Percentiles rank a stretch among this genome's conserved stretches.
phyloP scores from a whole-genome alignment of 1,284 basidiomycete genomes.

The Neolentinus lepideus region DNA sequence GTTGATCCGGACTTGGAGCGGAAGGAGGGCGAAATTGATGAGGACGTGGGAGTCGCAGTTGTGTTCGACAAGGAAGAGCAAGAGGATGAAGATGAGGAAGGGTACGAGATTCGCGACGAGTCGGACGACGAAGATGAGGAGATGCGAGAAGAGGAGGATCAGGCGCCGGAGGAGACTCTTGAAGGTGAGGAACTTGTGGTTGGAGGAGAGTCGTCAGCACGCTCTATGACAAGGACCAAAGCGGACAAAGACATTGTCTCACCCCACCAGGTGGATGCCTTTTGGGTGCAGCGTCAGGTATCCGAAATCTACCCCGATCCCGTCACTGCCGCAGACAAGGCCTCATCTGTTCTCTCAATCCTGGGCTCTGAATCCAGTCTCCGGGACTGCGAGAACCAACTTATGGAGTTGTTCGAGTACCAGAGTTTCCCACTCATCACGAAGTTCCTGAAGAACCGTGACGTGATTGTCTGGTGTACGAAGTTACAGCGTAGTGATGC shows the following conservation, averaged over 20 bases:
- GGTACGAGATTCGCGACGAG: conserved; percentile 74
- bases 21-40: conserved; percentile 81
- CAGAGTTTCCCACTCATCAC: conserved; percentile 89
- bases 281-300: conserved; percentile 97
- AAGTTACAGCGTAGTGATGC: conserved; percentile 88
- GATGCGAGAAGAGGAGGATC: conserved; percentile 34
- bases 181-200: conserved; percentile 68
- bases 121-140: conserved; percentile 73
- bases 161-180: conserved; percentile 32
- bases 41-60: conserved; percentile 92
- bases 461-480: conserved; percentile 97
- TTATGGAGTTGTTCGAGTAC: conserved; percentile 98
- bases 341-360: conserved; percentile 79
- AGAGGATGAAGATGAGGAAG: conserved; percentile 85
- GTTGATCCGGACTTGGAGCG: conserved; percentile 70
- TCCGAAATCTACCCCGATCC: conserved; percentile 90
- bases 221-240: conserved; percentile 37
- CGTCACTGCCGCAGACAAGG: conserved; percentile 91
- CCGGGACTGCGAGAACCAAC: conserved; percentile 93
- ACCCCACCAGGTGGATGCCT: conserved; percentile 90
- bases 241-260: conserved; percentile 78
- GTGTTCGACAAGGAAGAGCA: conserved; percentile 95
- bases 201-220: conserved; percentile 47
- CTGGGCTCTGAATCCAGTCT: conserved; percentile 86
- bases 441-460: conserved; percentile 91